phyloP scores from a whole-genome alignment of 2,329 filamentous ascomycete genomes.

The Aureobasidium subglaciale region DNA sequence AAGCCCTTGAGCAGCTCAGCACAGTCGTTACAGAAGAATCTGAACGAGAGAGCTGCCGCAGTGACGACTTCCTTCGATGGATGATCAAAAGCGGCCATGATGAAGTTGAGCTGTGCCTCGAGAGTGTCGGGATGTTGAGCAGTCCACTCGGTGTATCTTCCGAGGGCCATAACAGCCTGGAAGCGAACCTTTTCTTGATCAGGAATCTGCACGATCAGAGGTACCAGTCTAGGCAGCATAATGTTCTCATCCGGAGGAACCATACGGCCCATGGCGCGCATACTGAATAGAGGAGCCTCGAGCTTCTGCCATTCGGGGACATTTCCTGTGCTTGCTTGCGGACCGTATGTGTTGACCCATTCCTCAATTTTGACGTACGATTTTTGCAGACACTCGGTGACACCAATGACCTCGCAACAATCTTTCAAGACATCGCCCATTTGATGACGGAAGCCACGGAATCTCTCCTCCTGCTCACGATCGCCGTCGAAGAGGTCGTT shows the following conservation, averaged over 20 bases:
- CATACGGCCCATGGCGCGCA: slow-evolving; percentile 95
- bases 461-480: slow-evolving; percentile 91
- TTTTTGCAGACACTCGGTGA: slow-evolving; percentile 84
- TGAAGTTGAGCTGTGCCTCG: slow-evolving; percentile 88
- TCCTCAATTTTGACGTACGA: slow-evolving; percentile 76
- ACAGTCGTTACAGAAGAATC: slow-evolving; percentile 96
- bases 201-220: slow-evolving; percentile 86
- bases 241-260: slow-evolving; percentile 81
- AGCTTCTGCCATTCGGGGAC: slow-evolving; percentile 96
- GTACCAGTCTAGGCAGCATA: slow-evolving; percentile 86
- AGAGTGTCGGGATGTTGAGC: slow-evolving; percentile 87
- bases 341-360: slow-evolving; percentile 79
- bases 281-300: slow-evolving; percentile 88
- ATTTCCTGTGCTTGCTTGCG: slow-evolving; percentile 62
- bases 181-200: slow-evolving; percentile 97
- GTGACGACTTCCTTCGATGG: slow-evolving; percentile 84
- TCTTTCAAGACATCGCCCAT: slow-evolving; percentile 99
- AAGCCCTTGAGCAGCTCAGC: slow-evolving; percentile 76
- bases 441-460: slow-evolving; percentile 88
- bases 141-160: slow-evolving; percentile 97
- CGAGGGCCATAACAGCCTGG: slow-evolving; percentile 94
- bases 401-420: slow-evolving; percentile 90
- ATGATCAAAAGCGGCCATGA: slow-evolving; percentile 85
- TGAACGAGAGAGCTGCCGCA: slow-evolving; percentile 87
- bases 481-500: slow-evolving; percentile 93